Evolutionary conservation across 75 land plant species (phyloP).

Genomic region (Ceratopteris richardii): DNA sequence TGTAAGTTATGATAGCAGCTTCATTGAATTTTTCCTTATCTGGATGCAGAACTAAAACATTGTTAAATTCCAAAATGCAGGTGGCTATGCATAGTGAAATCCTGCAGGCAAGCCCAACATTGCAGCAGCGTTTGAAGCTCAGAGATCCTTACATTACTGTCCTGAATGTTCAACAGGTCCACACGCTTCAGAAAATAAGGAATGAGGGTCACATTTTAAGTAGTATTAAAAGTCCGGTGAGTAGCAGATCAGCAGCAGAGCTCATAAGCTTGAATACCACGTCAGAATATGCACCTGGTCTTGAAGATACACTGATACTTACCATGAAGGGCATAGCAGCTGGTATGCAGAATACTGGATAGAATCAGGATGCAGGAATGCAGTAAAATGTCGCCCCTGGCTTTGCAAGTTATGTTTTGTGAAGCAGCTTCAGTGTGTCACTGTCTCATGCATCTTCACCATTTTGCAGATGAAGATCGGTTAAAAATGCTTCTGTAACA

Average conservation of each 20-base stretch:
- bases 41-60: too few relatives aligned
- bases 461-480: too few relatives aligned
- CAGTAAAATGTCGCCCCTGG: too few relatives aligned
- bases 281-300: conserved; percentile 85
- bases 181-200: conserved; percentile 63
- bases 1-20: conserved; percentile 22
- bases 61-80: neutral
- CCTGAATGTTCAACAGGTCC: conserved; percentile 65
- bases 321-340: conserved; percentile 99
- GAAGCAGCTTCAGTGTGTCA: too few relatives aligned
- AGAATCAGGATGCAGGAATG: too few relatives aligned
- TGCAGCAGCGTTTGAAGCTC: conserved; percentile 10
- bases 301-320: conserved; percentile 84
- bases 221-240: conserved; percentile 16
- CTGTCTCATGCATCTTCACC: too few relatives aligned
- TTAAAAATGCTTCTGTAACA: too few relatives aligned
- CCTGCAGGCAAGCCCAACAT: conserved; percentile 3
- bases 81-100: conserved; percentile 8
- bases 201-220: conserved; percentile 47
- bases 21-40: too few relatives aligned
- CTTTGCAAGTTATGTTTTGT: too few relatives aligned
- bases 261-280: conserved; percentile 63
- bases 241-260: conserved; percentile 61
- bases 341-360: conserved; percentile 95
- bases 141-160: conserved; percentile 11